Evolutionary conservation across 139 green algal genomes (phyloP), one percentile per base, ranked within the genome.

Genomic region (Chlamydomonas incerta): DNA sequence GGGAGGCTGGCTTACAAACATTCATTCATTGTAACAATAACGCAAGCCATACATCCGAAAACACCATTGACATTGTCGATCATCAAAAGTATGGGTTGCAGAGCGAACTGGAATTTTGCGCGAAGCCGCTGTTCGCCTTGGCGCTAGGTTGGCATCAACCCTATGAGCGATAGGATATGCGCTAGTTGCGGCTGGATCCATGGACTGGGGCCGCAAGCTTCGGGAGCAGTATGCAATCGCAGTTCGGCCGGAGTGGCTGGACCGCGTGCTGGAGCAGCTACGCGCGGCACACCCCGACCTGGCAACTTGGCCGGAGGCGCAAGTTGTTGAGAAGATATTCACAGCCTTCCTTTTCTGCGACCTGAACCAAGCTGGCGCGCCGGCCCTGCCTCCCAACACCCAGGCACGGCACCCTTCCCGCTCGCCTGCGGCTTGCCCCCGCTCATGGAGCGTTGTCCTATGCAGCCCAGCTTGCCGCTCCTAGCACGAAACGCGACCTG

Each of bases 331-430:
- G 34, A 60, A 72, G 20, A 52, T 83, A 20, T 83, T 83, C 41
- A 83, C 77, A 28, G 63, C 77, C 3, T 83, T 83, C 46, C 31
- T 83, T 8, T 83, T 83, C 29, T 67, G 63, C 63, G 77, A 83
- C 46, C 46, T 83, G 63, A 83, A 83, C 20, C 77, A 74, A 8
- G 41, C 77, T 0, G 77, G 77, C 17, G 28, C 63, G 26, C 28
- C 29, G 17, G n/a, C 46, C 41, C 60, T 83, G 20, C 77, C 77
- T 21, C 15, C 65, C 3, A 74, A 83, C 41, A 52, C n/a, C 1
- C 34, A 83, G 77, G 77, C 8, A 46, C n/a, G n/a, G n/a, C n/a
- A n/a, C n/a, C n/a, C n/a, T n/a, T n/a, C n/a, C n/a, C n/a, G n/a
- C n/a, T n/a, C n/a, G n/a, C n/a, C n/a, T n/a, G n/a, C n/a, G n/a